These are phyloP conservation scores for Vigna nakashimae DNA, from an alignment of 306 rosid species.

Conservation along the genomic window DNA sequence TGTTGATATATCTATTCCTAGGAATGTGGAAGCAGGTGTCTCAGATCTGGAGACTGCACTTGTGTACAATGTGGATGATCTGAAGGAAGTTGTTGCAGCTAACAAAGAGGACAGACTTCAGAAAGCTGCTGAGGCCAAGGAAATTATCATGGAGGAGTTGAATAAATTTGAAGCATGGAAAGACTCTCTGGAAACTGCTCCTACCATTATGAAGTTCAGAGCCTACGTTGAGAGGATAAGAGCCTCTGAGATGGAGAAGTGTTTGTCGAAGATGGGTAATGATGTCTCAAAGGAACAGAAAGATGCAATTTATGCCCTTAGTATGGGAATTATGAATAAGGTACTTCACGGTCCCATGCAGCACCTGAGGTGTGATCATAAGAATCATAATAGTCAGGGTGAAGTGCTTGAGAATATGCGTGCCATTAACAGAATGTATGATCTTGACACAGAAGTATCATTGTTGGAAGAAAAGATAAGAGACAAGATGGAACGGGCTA, in stretches of 20 bases:
- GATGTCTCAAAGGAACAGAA: conserved; percentile 71
- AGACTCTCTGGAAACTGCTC: conserved; percentile 85
- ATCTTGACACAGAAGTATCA: conserved; percentile 77
- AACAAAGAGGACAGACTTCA: conserved; percentile 80
- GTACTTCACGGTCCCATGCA: conserved; percentile 94
- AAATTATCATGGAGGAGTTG: conserved; percentile 70
- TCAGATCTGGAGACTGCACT: conserved; percentile 64
- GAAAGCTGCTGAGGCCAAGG: conserved; percentile 75
- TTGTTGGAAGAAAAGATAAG: conserved; percentile 78
- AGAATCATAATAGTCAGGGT: conserved; percentile 51
- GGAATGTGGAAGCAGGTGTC: conserved; percentile 77
- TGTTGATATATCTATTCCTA: conserved; percentile 87
- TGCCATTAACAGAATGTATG: conserved; percentile 90
- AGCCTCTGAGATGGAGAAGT: conserved; percentile 81
- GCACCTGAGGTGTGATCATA: conserved; percentile 81
- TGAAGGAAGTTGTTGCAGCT: conserved; percentile 87
- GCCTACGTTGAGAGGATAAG: conserved; percentile 81
- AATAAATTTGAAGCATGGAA: conserved; percentile 82
- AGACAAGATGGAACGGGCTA: conserved; percentile 64
- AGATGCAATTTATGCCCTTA: conserved; percentile 76
- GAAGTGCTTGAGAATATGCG: conserved; percentile 86
- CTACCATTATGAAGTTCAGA: conserved; percentile 90
- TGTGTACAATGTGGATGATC: conserved; percentile 88
- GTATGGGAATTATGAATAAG: conserved; percentile 76
- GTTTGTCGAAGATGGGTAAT: conserved; percentile 77